Evolutionary conservation across 108 stramenopile genomes (phyloP), one percentile per base, ranked within the genome.

Genomic region (Nitzschia sp.): DNA sequence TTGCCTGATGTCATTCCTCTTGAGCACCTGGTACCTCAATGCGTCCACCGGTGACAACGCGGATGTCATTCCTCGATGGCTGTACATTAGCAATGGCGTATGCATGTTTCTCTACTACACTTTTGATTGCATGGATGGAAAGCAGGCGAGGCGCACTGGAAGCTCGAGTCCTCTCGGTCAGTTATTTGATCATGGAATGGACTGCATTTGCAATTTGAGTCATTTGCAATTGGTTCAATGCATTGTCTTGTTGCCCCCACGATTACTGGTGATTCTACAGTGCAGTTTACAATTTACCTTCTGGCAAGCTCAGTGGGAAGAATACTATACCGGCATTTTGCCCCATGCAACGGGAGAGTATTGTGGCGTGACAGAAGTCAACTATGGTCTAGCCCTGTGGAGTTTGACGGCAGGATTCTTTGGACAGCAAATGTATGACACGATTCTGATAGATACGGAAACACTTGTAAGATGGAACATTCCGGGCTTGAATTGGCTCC

Each of bases 131-230:
- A 88, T 94, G 77, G 94, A 95, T 64, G 94, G 94, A 15, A 97
- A 95, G 64, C 96, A 95, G 62, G 93, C 93, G 1, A 70, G 94
- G 55, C 72, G 92, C 11, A 97, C 96, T 3, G 64, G 75, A 29
- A 63, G 75, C 23, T 81, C 81, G 23, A 74, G 66, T 33, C 92
- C 96, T 3, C 71, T 96, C 15, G 95, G 95, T 13, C 96, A 98
- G 79, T 77, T 99, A n/a, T 97, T 98, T 70, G 98, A 99, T 73
- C 98, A 99, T 71, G 98, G 96, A 31, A 89, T 95, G 67, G 98
- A 98, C 73, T 92, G 95, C 67, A 80, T 97, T 1, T 89, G 95
- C 64, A 93, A 89, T 38, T 55, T 92, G 17, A 71, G 75, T 24
- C 88, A 88, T 71, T 13, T 88, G 29, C 61, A 83, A 9, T 84